Conservation (phyloP, 306 rosid species). For the Adenanthera pavonina region DNA sequence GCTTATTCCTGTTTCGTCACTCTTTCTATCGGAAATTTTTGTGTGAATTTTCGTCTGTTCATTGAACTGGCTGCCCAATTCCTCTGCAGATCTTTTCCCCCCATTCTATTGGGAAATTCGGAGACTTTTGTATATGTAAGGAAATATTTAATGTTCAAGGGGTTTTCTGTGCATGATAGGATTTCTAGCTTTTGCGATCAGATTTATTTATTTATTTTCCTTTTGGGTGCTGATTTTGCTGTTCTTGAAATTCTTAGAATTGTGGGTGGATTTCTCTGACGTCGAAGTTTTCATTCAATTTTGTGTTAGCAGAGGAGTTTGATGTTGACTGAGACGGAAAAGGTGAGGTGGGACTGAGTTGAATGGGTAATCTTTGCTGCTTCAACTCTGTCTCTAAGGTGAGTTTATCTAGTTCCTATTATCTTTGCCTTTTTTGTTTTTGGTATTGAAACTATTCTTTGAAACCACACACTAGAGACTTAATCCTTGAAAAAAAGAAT, state of each 20-base stretch:
- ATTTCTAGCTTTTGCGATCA: conserved; percentile 46
- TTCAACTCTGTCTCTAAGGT: conserved; percentile 78
- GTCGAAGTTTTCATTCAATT: conserved; percentile 24
- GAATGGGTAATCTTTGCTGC: conserved; percentile 81
- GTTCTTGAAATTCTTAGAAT: conserved; percentile 22
- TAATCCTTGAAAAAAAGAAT: conserved; percentile 23
- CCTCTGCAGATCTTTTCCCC: conserved; percentile 38
- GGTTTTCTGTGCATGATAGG: conserved; percentile 28
- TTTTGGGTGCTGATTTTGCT: conserved; percentile 21
- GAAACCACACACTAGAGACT: background rate
- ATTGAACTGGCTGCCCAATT: conserved; percentile 33
- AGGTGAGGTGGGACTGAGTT: conserved; percentile 59
- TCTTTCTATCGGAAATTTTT: background rate
- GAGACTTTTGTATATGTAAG: conserved; percentile 56
- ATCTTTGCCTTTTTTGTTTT: background rate
- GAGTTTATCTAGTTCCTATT: conserved; percentile 33
- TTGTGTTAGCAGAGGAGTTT: conserved; percentile 41
- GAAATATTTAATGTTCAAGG: conserved; percentile 1
- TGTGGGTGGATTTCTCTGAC: conserved; percentile 32
- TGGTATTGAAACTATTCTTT: background rate
- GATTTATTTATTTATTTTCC: background rate
- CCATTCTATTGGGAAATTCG: conserved; percentile 45
- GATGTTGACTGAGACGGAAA: conserved; percentile 65
- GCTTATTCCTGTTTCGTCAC: conserved; percentile 27
- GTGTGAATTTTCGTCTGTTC: background rate